phyloP scores from a whole-genome alignment of 78 protist genomes.

The Salpingoeca rosetta region DNA sequence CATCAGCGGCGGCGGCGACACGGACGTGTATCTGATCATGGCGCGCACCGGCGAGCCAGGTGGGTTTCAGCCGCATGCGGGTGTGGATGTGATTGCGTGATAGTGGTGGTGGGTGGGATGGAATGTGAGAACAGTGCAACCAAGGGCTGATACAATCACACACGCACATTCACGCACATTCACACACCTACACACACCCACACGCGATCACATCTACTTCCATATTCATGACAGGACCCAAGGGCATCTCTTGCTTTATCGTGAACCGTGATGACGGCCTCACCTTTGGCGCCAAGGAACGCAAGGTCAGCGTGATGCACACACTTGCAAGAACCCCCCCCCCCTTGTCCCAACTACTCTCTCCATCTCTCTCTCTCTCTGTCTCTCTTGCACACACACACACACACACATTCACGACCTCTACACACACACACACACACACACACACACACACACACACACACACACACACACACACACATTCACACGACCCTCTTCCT shows the following conservation, averaged over 20 bases:
- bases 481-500: background rate
- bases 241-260: constrained; percentile 71
- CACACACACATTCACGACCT: no score
- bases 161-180: no score
- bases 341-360: background rate
- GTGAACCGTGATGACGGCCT: constrained; percentile 72
- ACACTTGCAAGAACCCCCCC: background rate
- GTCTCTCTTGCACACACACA: no score
- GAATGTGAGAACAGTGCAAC: background rate
- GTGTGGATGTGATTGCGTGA: background rate
- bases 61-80: background rate
- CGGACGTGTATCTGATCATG: constrained; percentile 78
- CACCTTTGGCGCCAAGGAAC: constrained; percentile 67
- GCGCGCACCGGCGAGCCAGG: constrained; percentile 65
- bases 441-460: no score
- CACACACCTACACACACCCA: no score
- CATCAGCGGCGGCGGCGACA: constrained; percentile 82
- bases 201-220: background rate
- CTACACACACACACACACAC: no score
- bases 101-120: background rate
- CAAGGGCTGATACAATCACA: no score
- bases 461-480: background rate
- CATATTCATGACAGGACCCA: constrained; percentile 23
- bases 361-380: background rate
- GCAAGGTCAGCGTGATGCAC: constrained; percentile 41